A percentile compares a stretch with the other conserved stretches of the same genome.
Evolutionary conservation across 1,284 basidiomycete species (phyloP).

Genomic region (Wallemia hederae): DNA sequence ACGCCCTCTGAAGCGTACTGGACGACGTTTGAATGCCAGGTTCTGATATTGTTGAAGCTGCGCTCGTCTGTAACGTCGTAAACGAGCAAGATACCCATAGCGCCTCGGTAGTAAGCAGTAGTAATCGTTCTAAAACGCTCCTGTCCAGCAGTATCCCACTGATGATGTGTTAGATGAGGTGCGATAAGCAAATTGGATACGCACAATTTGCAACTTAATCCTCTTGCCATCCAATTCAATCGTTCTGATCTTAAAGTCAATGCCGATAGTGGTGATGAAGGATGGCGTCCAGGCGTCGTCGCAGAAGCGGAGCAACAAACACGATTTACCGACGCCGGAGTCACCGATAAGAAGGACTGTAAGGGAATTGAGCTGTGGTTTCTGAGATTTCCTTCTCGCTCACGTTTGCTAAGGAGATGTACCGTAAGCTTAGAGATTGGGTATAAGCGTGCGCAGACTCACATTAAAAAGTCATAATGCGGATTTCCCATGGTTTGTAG

Average conservation of each 20-base stretch:
- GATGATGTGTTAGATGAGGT: neutral
- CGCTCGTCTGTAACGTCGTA: constrained; percentile 98
- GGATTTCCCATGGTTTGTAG: constrained; percentile 16
- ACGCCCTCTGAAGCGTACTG: constrained; percentile 96
- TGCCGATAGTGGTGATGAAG: constrained; percentile 97
- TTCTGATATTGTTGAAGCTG: constrained; percentile 91
- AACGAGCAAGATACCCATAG: constrained; percentile 90
- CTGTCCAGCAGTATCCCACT: constrained; percentile 98
- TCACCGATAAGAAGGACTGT: constrained; percentile 1
- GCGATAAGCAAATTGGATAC: constrained; percentile 15
- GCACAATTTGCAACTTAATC: constrained; percentile 93
- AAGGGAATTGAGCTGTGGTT: neutral
- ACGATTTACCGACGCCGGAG: constrained; percentile 63
- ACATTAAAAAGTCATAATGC: constrained; percentile 66
- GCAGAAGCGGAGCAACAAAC: constrained; percentile 90
- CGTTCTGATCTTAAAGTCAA: constrained; percentile 99
- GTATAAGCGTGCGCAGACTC: neutral
- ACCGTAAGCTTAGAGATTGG: neutral
- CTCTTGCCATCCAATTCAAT: constrained; percentile 99
- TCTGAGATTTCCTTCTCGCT: neutral
- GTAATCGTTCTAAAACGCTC: constrained; percentile 95
- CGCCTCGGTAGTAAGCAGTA: constrained; percentile 85
- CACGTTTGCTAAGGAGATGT: neutral
- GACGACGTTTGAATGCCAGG: constrained; percentile 98
- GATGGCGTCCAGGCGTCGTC: constrained; percentile 99